phyloP scores from a whole-genome alignment of 2,329 filamentous ascomycete species.

The Dothistroma pini region DNA sequence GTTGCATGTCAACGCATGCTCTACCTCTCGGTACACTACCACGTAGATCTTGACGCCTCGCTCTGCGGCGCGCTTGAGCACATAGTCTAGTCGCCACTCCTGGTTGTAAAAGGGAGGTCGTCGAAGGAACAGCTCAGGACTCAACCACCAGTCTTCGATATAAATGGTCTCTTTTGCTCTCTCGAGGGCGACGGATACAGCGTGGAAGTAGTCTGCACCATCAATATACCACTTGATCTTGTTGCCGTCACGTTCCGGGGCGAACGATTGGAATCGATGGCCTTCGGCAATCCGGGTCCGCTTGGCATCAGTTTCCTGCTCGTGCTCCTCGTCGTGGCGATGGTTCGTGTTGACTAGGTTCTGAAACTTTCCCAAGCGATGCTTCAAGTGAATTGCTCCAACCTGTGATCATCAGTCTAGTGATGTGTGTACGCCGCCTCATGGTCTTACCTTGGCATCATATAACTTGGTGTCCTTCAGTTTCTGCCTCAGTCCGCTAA shows the following conservation, averaged over 20 bases:
- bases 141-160: conserved; percentile 96
- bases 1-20: conserved; percentile 72
- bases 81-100: conserved; percentile 79
- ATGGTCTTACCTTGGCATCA: conserved; percentile 18
- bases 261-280: conserved; percentile 86
- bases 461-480: conserved; percentile 24
- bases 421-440: neutral
- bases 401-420: conserved; percentile 36
- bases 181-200: conserved; percentile 86
- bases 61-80: conserved; percentile 85
- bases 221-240: conserved; percentile 93
- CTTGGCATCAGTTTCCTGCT: conserved; percentile 78
- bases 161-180: conserved; percentile 90
- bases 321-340: conserved; percentile 90
- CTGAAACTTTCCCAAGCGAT: conserved; percentile 61
- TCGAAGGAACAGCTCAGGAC: conserved; percentile 80
- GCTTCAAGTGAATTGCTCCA: conserved; percentile 56
- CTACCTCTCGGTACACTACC: conserved; percentile 81
- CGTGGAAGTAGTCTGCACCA: conserved; percentile 89
- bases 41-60: conserved; percentile 92
- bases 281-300: conserved; percentile 65
- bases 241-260: conserved; percentile 81
- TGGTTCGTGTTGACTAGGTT: conserved; percentile 80
- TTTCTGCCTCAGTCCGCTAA: conserved; percentile 17
- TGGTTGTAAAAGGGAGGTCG: conserved; percentile 78